Evolutionary conservation across 2,329 filamentous ascomycete species (phyloP), one percentile per base, ranked within the genome.

Genomic region (Cladorrhinum sp.): DNA sequence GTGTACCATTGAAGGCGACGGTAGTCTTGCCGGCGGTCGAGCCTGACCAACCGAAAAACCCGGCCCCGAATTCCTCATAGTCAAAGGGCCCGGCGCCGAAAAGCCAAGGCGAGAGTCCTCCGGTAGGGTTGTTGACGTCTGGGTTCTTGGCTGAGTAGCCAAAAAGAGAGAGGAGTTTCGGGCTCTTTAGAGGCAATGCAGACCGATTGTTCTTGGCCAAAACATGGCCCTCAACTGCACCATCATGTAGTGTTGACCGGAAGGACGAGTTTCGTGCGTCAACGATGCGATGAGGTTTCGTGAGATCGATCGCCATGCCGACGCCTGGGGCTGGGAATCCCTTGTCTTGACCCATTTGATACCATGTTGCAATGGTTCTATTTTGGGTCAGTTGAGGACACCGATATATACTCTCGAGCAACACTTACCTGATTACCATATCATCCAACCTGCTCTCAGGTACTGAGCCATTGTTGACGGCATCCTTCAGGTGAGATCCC

Each of bases 221-320:
- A 1, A 88, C 86, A 58, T 87, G 84, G 3, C 86, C 85, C 66
- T 87, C 85, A 3, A 86, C 74, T 0, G 84, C 85, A 2, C 83
- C 82, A n/a, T 83, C 75, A 0, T 86, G 68, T 0, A 86, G 70
- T 0, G 73, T 69, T 55, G 72, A 67, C 52, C 72, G 74, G 42
- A 73, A 74, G 1, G 75, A 73, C 12, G 77, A 71, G 68, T 87
- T 81, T 21, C 82, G 76, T 2, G 80, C 85, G 65, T 88, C 81
- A 8, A 87, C 74, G 20, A 80, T 73, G 0, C 68, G 64, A 62
- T 88, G 86, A 1, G 81, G 80, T 39, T 75, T 70, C 0, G 76
- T 76, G 2, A 85, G 72, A 57, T 80, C 76, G 1, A 67, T 57
- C 1, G 83, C 77, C 75, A 87, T 80, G 10, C 84, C 83, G 20